Percentiles rank a stretch among this genome's conserved stretches.
Conservation (phyloP, 495 filamentous ascomycete genomes). For the Mytilinidion resinicola region DNA sequence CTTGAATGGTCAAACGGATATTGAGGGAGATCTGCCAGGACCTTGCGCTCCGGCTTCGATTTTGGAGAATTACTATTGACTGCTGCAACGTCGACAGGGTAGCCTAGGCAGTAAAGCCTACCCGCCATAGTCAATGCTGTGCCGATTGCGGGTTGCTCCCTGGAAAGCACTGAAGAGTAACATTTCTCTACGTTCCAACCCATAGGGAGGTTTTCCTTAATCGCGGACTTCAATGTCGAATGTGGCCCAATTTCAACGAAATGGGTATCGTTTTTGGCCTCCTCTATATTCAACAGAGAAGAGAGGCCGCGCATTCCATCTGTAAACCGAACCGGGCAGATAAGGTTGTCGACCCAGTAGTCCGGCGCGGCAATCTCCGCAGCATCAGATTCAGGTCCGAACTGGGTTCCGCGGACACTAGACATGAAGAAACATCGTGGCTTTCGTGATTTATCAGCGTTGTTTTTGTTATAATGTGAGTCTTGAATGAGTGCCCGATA, state of each 20-base stretch:
- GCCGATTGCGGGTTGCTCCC: neutral
- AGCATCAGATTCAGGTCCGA: neutral
- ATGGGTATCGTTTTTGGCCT: neutral
- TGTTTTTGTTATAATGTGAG: neutral
- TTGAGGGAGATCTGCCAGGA: neutral
- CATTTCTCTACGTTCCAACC: neutral
- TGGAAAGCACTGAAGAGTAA: neutral
- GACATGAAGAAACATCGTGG: neutral
- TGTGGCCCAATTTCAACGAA: neutral
- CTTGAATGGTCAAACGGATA: slow-evolving; percentile 6
- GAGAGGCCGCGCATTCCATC: slow-evolving; percentile 42
- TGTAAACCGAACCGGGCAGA: slow-evolving; percentile 41
- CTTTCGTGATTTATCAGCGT: neutral
- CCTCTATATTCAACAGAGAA: neutral
- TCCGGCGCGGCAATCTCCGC: neutral
- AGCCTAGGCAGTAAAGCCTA: neutral
- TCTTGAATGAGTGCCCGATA: slow-evolving; percentile 2
- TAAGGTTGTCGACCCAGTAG: slow-evolving; percentile 5
- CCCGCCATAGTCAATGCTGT: neutral
- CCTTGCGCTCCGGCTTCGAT: neutral
- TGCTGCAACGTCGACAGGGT: neutral
- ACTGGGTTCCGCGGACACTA: neutral
- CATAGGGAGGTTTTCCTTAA: neutral
- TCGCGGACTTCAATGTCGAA: neutral
- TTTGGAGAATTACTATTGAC: neutral